Evolutionary conservation across 2,329 filamentous ascomycete genomes (phyloP).

Genomic region (Aspergillus sergii): DNA sequence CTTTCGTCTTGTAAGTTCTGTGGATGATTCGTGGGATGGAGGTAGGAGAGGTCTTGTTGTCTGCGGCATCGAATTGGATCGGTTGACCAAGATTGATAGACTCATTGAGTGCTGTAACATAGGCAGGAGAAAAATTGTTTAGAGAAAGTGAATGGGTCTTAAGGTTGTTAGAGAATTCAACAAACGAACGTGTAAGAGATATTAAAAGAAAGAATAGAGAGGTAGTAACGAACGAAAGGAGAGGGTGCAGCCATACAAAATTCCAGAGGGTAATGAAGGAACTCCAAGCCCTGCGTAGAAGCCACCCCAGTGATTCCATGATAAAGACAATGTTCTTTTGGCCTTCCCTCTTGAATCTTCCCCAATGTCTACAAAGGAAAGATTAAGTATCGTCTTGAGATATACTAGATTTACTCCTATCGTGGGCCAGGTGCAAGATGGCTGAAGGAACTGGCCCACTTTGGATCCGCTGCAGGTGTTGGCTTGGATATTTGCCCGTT

Average conservation of each 20-base stretch:
- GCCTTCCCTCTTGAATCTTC: neutral
- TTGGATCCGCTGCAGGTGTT: neutral
- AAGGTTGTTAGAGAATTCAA: neutral
- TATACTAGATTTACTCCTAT: neutral
- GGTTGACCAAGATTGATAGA: neutral
- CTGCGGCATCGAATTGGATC: neutral
- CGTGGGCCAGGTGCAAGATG: neutral
- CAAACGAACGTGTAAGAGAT: neutral
- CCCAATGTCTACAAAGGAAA: neutral
- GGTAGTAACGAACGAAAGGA: neutral
- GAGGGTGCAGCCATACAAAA: neutral
- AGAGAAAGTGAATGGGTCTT: neutral
- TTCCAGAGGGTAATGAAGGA: neutral
- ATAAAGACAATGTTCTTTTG: neutral
- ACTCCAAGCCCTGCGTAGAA: neutral
- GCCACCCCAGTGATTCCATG: neutral
- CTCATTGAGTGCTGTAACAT: constrained; percentile 1
- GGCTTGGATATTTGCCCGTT: neutral
- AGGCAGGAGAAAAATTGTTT: neutral
- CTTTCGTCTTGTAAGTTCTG: neutral
- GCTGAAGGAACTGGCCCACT: neutral
- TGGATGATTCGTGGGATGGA: neutral
- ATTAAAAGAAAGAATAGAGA: neutral
- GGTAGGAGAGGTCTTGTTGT: neutral
- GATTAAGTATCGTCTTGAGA: neutral